These are phyloP conservation scores for Lipomyces mesembrius DNA, from an alignment of 805 yeast species.

Conservation along the genomic window DNA sequence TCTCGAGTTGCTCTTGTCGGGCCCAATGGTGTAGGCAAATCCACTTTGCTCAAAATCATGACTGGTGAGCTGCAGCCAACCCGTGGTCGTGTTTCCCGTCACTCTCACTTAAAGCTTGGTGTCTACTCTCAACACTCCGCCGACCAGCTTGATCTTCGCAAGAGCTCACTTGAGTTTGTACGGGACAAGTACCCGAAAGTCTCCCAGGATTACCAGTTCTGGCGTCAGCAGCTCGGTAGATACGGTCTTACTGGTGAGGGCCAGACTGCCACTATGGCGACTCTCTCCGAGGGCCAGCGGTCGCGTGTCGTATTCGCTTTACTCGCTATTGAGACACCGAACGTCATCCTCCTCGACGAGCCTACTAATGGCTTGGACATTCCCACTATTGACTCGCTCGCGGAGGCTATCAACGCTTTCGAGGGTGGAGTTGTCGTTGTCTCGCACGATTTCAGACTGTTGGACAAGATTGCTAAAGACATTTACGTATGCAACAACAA, in stretches of 20 bases:
- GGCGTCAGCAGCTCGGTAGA: slow-evolving; percentile 95
- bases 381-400: slow-evolving; percentile 96
- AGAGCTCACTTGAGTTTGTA: slow-evolving; percentile 94
- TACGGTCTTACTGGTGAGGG: slow-evolving; percentile 99
- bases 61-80: slow-evolving; percentile 92
- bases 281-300: slow-evolving; percentile 98
- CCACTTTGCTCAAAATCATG: slow-evolving; percentile 93
- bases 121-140: slow-evolving; percentile 99
- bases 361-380: slow-evolving; percentile 99
- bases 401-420: slow-evolving; percentile 91
- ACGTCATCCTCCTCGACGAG: slow-evolving; percentile 93
- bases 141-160: slow-evolving; percentile 94
- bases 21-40: slow-evolving; percentile 99
- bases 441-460: slow-evolving; percentile 97
- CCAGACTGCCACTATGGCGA: slow-evolving; percentile 98
- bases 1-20: slow-evolving; percentile 97
- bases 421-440: slow-evolving; percentile 99
- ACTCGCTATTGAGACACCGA: slow-evolving; percentile 93
- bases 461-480: slow-evolving; percentile 96
- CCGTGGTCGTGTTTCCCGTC: slow-evolving; percentile 93
- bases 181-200: slow-evolving; percentile 88
- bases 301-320: slow-evolving; percentile 98
- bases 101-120: slow-evolving; percentile 96
- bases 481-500: slow-evolving; percentile 94
- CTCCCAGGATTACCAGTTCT: slow-evolving; percentile 97